Conservation (phyloP, 169 alveolate species). For the Eimeria necatrix region DNA sequence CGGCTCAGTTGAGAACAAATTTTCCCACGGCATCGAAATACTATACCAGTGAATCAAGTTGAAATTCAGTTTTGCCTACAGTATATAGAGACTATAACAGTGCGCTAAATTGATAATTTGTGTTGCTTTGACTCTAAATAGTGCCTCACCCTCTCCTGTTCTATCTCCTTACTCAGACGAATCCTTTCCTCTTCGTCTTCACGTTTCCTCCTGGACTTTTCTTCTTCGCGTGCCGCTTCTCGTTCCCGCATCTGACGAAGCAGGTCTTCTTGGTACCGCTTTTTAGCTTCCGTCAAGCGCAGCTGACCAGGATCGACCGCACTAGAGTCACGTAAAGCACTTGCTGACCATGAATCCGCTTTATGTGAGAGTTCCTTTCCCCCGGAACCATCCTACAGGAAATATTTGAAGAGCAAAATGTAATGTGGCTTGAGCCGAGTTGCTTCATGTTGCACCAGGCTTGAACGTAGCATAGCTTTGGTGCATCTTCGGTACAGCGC, state of each 20-base stretch:
- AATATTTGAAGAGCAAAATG: background rate
- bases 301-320: conserved; percentile 22
- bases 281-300: conserved; percentile 42
- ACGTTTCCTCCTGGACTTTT: conserved; percentile 19
- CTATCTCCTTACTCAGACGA: conserved; percentile 62
- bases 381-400: background rate
- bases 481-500: too few relatives aligned
- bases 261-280: conserved; percentile 48
- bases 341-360: background rate
- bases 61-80: background rate
- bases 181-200: conserved; percentile 69
- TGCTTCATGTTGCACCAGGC: too few relatives aligned
- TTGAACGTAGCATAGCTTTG: too few relatives aligned
- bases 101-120: background rate
- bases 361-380: background rate
- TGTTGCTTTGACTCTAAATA: background rate
- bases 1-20: background rate
- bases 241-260: conserved; percentile 60
- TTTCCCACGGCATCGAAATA: background rate
- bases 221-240: conserved; percentile 42
- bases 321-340: background rate
- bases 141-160: conserved; percentile 41
- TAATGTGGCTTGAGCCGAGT: too few relatives aligned
- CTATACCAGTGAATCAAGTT: too few relatives aligned
- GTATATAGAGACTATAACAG: background rate